Conservation (phyloP, 2,329 filamentous ascomycete genomes). For the Trichocomaceae sp. region DNA sequence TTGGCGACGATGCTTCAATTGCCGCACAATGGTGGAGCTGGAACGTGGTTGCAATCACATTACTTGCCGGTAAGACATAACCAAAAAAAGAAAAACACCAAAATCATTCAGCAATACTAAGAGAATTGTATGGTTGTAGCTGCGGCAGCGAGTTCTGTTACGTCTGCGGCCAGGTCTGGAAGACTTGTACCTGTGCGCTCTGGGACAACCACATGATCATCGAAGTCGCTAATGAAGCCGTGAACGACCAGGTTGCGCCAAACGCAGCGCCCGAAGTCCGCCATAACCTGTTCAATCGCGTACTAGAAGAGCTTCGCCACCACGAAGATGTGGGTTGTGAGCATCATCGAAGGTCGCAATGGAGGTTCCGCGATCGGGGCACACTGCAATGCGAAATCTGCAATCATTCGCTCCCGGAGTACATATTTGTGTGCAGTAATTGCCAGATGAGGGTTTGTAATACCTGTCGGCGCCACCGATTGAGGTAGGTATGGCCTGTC, state of each 20-base stretch:
- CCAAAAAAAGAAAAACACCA: neutral
- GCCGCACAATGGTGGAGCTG: neutral
- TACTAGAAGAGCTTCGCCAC: neutral
- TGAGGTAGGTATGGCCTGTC: neutral
- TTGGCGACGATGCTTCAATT: conserved; percentile 3
- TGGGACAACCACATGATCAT: neutral
- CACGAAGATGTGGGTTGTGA: neutral
- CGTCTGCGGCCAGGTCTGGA: neutral
- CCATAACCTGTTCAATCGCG: neutral
- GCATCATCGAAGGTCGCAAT: neutral
- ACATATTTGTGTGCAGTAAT: neutral
- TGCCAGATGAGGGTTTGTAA: neutral
- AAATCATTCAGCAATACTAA: neutral
- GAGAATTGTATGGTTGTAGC: neutral
- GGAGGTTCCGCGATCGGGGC: neutral
- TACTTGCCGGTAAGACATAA: conserved; percentile 2
- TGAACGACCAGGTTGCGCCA: neutral
- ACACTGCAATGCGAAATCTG: neutral
- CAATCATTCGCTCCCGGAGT: neutral
- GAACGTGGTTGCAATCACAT: conserved; percentile 5
- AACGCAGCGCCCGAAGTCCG: neutral
- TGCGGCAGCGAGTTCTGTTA: conserved; percentile 3
- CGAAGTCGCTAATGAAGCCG: neutral
- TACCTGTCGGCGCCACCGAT: neutral
- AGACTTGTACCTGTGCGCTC: neutral